Conservation (phyloP, 495 filamentous ascomycete species). For the Chaetomidium leptoderma region DNA sequence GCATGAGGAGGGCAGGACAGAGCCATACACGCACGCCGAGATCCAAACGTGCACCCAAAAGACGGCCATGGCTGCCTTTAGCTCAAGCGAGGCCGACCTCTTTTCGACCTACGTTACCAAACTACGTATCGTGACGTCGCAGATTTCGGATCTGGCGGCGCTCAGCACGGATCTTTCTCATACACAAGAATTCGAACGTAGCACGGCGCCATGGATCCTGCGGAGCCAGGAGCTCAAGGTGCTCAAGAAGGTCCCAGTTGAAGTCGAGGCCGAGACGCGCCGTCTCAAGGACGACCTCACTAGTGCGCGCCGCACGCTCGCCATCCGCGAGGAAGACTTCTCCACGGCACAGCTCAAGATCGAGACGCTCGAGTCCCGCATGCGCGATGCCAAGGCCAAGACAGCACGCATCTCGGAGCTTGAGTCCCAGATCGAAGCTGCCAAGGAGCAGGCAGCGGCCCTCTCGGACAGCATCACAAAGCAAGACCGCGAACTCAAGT, state of each 20-base stretch:
- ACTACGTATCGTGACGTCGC: slow-evolving; percentile 59
- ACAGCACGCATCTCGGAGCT: slow-evolving; percentile 59
- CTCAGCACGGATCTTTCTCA: slow-evolving; percentile 70
- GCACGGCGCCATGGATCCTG: slow-evolving; percentile 72
- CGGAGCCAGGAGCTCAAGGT: slow-evolving; percentile 71
- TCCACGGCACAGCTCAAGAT: slow-evolving; percentile 82
- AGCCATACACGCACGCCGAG: slow-evolving; percentile 62
- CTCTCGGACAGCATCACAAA: slow-evolving; percentile 63
- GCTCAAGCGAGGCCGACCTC: slow-evolving; percentile 52
- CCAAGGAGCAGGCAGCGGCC: slow-evolving; percentile 49
- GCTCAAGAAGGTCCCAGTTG: slow-evolving; percentile 69
- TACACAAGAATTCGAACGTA: slow-evolving; percentile 79
- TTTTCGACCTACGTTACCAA: slow-evolving; percentile 65
- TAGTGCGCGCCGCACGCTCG: slow-evolving; percentile 59
- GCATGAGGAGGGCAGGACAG: slow-evolving; percentile 67
- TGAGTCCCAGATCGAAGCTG: slow-evolving; percentile 54
- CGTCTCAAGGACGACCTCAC: slow-evolving; percentile 69
- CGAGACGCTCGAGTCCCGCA: slow-evolving; percentile 78
- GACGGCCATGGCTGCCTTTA: slow-evolving; percentile 49
- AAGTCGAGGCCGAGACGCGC: slow-evolving; percentile 74
- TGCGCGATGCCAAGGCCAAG: slow-evolving; percentile 73
- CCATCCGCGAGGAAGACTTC: slow-evolving; percentile 60
- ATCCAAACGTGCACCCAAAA: slow-evolving; percentile 58
- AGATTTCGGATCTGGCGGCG: slow-evolving; percentile 67
- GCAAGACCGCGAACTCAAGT: slow-evolving; percentile 53